phyloP scores from a whole-genome alignment of 2,329 filamentous ascomycete genomes.

The Neofusicoccum cordaticola region DNA sequence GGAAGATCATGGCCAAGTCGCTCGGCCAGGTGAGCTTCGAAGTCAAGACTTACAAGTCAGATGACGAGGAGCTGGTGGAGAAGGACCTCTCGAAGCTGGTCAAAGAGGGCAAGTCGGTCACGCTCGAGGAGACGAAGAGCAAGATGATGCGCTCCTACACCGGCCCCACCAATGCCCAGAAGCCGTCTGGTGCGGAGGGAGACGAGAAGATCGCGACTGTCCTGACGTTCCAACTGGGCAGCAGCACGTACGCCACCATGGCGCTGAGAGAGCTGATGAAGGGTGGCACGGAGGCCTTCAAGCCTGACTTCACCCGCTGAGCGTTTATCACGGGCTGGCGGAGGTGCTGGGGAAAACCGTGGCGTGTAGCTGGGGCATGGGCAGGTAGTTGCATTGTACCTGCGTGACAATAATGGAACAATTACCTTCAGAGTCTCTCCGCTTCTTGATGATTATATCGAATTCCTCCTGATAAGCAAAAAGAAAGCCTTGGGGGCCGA shows the following conservation, averaged over 20 bases:
- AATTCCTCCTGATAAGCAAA: background rate
- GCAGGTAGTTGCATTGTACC: background rate
- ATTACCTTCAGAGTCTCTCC: too few relatives aligned
- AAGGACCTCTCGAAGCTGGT: constrained; percentile 75
- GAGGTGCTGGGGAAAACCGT: background rate
- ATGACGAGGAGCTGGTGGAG: constrained; percentile 77
- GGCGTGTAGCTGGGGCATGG: background rate
- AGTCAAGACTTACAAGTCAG: constrained; percentile 47
- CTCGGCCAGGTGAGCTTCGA: constrained; percentile 62
- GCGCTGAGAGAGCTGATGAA: constrained; percentile 76
- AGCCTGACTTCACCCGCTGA: constrained; percentile 52
- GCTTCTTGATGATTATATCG: too few relatives aligned
- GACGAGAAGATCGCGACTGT: constrained; percentile 62
- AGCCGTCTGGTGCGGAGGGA: constrained; percentile 17
- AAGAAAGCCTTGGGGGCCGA: background rate
- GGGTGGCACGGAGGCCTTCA: constrained; percentile 60
- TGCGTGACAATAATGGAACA: background rate
- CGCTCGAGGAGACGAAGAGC: constrained; percentile 18
- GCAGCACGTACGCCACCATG: constrained; percentile 83
- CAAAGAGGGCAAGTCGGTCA: constrained; percentile 40
- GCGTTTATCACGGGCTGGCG: background rate
- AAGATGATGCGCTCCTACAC: constrained; percentile 1
- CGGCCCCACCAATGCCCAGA: background rate
- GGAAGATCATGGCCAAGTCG: constrained; percentile 76
- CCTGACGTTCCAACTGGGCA: constrained; percentile 71